Base-by-base conservation (phyloP, 140 eudicot species). In the Erigeron philadelphicus region DNA sequence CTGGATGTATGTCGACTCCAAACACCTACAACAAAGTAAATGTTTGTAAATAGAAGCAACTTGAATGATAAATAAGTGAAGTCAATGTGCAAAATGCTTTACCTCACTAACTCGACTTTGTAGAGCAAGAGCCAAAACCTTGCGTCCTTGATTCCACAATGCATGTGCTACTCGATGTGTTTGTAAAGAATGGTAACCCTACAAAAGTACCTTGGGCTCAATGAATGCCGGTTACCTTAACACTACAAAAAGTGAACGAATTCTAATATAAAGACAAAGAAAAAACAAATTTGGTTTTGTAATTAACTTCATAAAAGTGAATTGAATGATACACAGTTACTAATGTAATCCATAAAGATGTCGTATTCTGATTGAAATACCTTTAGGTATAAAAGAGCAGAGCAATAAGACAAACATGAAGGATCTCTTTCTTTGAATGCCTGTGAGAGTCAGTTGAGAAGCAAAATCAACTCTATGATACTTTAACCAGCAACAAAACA, bases 81-180 rank as follows among this genome's bases (percentile, higher is more conserved):
- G 55, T 13, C 21, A 31, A 9, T 41, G 65, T 13, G 23, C 1
- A 41, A 45, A 68, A 65, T 25, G 73, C 38, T 31, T 40, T 81
- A 86, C 94, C 94, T 86, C 94, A 55, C 94, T 86, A 48, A 86
- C 81, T 65, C 94, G 89, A 77, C 94, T 86, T 79, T 86, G 94
- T 59, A 86, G 78, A 19, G 94, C 89, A 74, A 79, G 78, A 63
- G 94, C 89, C 83, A 84, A 78, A 47, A 85, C 75, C 64, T 72
- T 85, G 72, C 93, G 93, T 18, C 93, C 93, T 76, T 83, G 88
- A 67, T 81, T 83, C 93, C 93, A 86, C 64, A 86, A 67, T 1
- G 87, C 77, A 70, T 86, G 93, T n/a, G 93, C 88, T 66, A 86
- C 84, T 69, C 93, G 84, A 75, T 86, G 80, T 56, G 89, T 70